A percentile compares a stretch with the other conserved stretches of the same genome.
Evolutionary conservation across 805 yeast species (phyloP).

Genomic region (Yarrowia bubula): DNA sequence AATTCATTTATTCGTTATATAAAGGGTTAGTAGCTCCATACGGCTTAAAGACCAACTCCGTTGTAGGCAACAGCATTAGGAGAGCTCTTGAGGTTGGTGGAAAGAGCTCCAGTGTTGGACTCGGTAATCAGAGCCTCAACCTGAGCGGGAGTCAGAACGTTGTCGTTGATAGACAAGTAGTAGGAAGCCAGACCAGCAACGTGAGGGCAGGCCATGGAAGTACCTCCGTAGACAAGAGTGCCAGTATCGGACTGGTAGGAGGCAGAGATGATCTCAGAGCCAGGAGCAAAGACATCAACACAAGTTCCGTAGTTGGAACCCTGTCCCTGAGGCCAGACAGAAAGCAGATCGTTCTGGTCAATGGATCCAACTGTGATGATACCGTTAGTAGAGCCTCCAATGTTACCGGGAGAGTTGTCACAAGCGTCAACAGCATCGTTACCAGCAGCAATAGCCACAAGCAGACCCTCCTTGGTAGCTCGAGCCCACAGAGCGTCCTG

Average conservation of each 20-base stretch:
- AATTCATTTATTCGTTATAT: neutral
- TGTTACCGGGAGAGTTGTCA: slow-evolving; percentile 3
- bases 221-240: slow-evolving; percentile 58
- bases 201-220: slow-evolving; percentile 98
- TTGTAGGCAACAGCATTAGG: slow-evolving; percentile 22
- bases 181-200: slow-evolving; percentile 89
- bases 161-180: slow-evolving; percentile 38
- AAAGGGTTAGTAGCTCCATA: neutral
- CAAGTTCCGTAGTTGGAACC: slow-evolving; percentile 59
- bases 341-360: neutral
- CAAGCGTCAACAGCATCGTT: slow-evolving; percentile 18
- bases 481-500: slow-evolving; percentile 86
- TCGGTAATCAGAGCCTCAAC: slow-evolving; percentile 11
- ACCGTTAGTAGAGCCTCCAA: neutral
- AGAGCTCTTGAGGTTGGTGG: neutral
- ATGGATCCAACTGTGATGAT: slow-evolving; percentile 18
- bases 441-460: slow-evolving; percentile 36
- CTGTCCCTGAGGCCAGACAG: neutral
- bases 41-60: neutral
- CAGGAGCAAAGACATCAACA: slow-evolving; percentile 97
- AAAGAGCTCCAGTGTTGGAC: neutral
- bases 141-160: neutral
- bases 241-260: slow-evolving; percentile 36
- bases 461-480: slow-evolving; percentile 82
- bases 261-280: slow-evolving; percentile 75